Conservation (phyloP, 208 protist species). For the Kentomonas sorsogonicus region DNA sequence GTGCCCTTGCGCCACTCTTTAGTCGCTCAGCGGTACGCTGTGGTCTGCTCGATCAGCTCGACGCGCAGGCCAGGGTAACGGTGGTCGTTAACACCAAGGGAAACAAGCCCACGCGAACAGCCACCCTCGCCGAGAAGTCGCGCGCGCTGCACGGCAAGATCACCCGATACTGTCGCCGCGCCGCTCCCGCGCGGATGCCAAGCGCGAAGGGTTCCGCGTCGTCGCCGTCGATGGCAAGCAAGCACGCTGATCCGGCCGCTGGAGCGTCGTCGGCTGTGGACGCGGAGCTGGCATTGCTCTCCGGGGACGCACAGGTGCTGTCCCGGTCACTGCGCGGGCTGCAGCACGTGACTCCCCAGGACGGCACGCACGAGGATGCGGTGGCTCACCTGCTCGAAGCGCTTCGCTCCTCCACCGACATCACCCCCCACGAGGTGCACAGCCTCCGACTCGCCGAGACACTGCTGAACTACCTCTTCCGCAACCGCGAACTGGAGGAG, state of each 20-base stretch:
- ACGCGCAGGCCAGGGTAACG: constrained; percentile 33
- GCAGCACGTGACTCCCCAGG: background rate
- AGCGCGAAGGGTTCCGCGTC: constrained; percentile 11
- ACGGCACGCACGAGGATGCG: constrained; percentile 20
- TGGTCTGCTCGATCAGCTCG: constrained; percentile 51
- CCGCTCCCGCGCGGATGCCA: background rate
- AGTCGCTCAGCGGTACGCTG: constrained; percentile 49
- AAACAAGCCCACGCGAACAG: constrained; percentile 39
- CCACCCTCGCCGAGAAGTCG: constrained; percentile 34
- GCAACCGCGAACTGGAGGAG: constrained; percentile 20
- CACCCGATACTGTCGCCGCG: constrained; percentile 11
- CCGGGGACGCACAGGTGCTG: background rate
- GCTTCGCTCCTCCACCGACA: constrained; percentile 20
- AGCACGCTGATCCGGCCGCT: too few species aligned
- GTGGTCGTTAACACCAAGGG: constrained; percentile 20
- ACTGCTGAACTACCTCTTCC: constrained; percentile 40
- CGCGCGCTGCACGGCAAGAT: constrained; percentile 20
- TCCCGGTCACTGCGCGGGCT: background rate
- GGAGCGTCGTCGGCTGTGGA: too few species aligned
- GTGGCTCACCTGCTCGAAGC: constrained; percentile 28
- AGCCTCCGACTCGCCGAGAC: constrained; percentile 28
- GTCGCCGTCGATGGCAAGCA: too few species aligned
- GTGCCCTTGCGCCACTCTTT: constrained; percentile 43
- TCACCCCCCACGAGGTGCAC: constrained; percentile 47
- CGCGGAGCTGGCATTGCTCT: too few species aligned